Percentiles rank a stretch among this genome's conserved stretches.
These are phyloP conservation scores for Artomyces pyxidatus DNA, from an alignment of 768 basidiomycete species.

Conservation along the genomic window DNA sequence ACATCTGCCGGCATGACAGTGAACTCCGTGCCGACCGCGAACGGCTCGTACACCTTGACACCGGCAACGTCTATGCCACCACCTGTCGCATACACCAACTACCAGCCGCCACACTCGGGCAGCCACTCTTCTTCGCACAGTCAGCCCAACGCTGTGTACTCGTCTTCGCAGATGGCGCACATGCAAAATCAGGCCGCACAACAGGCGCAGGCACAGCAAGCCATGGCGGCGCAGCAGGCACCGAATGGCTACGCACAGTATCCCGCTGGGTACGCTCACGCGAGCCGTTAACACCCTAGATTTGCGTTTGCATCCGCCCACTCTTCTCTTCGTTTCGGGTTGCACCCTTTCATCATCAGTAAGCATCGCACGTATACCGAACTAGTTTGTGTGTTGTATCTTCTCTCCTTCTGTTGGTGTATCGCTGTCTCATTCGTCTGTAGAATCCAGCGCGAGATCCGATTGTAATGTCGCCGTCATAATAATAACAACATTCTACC, in stretches of 20 bases:
- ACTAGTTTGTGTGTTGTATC: too few species aligned
- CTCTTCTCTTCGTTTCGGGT: not conserved
- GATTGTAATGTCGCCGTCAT: too few species aligned
- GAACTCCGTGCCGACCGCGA: constrained; percentile 36
- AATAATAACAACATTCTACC: too few species aligned
- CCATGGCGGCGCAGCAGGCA: constrained; percentile 13
- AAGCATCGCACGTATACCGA: too few species aligned
- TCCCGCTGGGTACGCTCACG: constrained; percentile 16
- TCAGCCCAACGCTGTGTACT: constrained; percentile 24
- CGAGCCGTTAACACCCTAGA: constrained; percentile 11
- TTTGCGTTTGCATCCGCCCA: not conserved
- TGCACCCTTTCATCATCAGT: too few species aligned
- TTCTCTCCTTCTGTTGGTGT: too few species aligned
- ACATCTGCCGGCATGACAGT: constrained; percentile 37
- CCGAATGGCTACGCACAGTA: constrained; percentile 17
- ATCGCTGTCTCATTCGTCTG: too few species aligned
- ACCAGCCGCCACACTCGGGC: constrained; percentile 58
- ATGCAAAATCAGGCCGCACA: constrained; percentile 15
- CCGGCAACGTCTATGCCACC: constrained; percentile 42
- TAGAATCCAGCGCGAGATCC: too few species aligned
- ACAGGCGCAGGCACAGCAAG: constrained; percentile 27
- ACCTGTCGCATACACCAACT: constrained; percentile 39
- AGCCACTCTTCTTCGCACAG: too few species aligned
- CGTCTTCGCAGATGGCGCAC: constrained; percentile 27
- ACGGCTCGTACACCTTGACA: constrained; percentile 33